A percentile compares a stretch with the other conserved stretches of the same genome.
Evolutionary conservation across 169 alveolate species (phyloP).

Genomic region (Eimeria tenella): DNA sequence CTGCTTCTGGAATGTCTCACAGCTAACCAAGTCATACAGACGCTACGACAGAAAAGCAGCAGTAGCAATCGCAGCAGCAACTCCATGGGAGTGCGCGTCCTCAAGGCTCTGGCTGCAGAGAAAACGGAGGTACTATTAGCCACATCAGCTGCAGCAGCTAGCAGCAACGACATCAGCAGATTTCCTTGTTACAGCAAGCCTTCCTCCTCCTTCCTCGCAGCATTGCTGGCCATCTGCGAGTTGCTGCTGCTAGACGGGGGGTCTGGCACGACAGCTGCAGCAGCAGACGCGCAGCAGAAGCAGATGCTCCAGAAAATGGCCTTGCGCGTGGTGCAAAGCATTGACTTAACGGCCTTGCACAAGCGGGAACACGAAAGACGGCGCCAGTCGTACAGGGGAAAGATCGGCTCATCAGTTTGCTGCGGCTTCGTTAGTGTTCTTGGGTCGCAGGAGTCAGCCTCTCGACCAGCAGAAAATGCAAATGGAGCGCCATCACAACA

Average conservation of each 20-base stretch:
- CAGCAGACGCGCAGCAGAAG: conserved; percentile 6
- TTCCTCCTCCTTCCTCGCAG: conserved; percentile 33
- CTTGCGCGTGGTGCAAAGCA: not conserved
- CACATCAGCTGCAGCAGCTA: not conserved
- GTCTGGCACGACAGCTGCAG: not conserved
- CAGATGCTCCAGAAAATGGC: conserved; percentile 47
- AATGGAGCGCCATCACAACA: not conserved
- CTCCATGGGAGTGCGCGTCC: conserved; percentile 28
- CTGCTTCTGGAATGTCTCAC: conserved; percentile 52
- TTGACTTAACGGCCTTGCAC: conserved; percentile 32
- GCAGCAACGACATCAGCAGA: conserved; percentile 34
- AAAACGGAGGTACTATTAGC: not conserved
- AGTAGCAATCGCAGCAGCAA: conserved; percentile 23
- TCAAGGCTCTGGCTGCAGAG: conserved; percentile 12
- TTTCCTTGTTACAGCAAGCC: conserved; percentile 67
- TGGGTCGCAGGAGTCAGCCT: conserved; percentile 3
- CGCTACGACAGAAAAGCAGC: conserved; percentile 8
- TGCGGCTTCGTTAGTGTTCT: conserved; percentile 13
- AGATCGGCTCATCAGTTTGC: not conserved
- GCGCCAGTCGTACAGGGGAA: not conserved
- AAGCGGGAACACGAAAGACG: not conserved
- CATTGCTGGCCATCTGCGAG: conserved; percentile 59
- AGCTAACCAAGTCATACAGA: conserved; percentile 5
- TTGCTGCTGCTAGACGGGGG: conserved; percentile 57
- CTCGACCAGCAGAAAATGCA: not conserved